Evolutionary conservation across 768 basidiomycete species (phyloP).

Genomic region (Neoboletus subvelutipes): DNA sequence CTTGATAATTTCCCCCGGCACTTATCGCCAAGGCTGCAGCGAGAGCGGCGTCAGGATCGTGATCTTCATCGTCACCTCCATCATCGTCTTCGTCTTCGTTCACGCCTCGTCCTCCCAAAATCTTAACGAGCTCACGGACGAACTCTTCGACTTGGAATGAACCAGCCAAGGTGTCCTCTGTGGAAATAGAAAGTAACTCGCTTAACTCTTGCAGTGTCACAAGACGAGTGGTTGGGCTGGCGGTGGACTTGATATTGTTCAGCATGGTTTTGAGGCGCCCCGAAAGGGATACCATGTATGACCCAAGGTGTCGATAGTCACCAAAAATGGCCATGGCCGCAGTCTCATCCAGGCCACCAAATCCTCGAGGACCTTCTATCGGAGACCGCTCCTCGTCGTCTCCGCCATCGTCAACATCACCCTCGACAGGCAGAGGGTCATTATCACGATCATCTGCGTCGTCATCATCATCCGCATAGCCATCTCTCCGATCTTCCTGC

Average conservation of each 20-base stretch:
- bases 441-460: slow-evolving; percentile 50
- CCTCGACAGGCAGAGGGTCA: slow-evolving; percentile 45
- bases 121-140: slow-evolving; percentile 87
- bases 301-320: slow-evolving; percentile 84
- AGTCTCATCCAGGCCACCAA: slow-evolving; percentile 63
- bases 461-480: slow-evolving; percentile 41
- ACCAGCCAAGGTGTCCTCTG: slow-evolving; percentile 93
- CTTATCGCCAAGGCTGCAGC: slow-evolving; percentile 88
- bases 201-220: slow-evolving; percentile 92
- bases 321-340: slow-evolving; percentile 80
- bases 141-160: slow-evolving; percentile 95
- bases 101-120: slow-evolving; percentile 77
- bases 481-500: slow-evolving; percentile 48
- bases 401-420: slow-evolving; percentile 46
- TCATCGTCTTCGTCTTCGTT: slow-evolving; percentile 75
- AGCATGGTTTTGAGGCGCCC: slow-evolving; percentile 88
- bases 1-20: slow-evolving; percentile 62
- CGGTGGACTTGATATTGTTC: slow-evolving; percentile 80
- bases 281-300: slow-evolving; percentile 90
- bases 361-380: slow-evolving; percentile 37
- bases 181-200: slow-evolving; percentile 93
- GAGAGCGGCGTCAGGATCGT: slow-evolving; percentile 84
- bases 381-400: slow-evolving; percentile 39
- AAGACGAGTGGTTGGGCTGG: slow-evolving; percentile 83
- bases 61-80: slow-evolving; percentile 60